Evolutionary conservation across 805 yeast genomes (phyloP), one percentile per base, ranked within the genome.

Genomic region (Schwanniomyces yamadae): DNA sequence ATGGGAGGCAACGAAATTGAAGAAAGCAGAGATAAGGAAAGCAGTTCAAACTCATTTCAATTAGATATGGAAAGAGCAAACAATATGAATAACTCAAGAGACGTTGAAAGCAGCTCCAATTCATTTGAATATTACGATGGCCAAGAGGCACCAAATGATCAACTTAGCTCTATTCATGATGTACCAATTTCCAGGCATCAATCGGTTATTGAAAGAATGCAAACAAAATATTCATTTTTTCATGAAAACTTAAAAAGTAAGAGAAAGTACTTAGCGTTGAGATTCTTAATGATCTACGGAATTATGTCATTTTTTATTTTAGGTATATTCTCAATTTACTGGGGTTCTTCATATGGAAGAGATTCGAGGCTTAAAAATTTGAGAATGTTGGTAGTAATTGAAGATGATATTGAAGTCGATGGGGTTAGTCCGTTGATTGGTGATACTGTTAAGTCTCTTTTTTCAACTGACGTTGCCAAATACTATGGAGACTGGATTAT

Each of bases 391-490:
- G 66, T 65, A 9, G 69, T 66, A 2, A 52, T 56, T 20, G 71
- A 54, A 28, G 71, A 65, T 40, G 23, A 64, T 65, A 40, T 37
- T 3, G 36, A 42, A 16, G 29, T 51, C 12, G 41, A 44, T 21
- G 50, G 48, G 7, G 36, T 34, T 52, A 69, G 45, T 56, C 80
- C 47, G 54, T 66, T 41, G 62, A 73, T 60, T 72, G 84, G 84
- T 72, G 73, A 27, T 58, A 73, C 30, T 60, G 53, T 58, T 24
- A 56, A 6, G 49, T 73, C 40, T 23, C 35, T 27, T 6, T 37
- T 31, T 48, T 68, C 33, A 39, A 59, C 37, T 36, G 49, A 53
- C 2, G 35, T 28, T 10, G 66, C 57, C 2, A 28, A 37, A n/a
- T 6, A 31, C 1, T 38, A 41, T 3, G 71, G 71, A 1, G 56